Evolutionary conservation across 106 monocot genomes (phyloP).

Genomic region (Xerophyta viscosa): DNA sequence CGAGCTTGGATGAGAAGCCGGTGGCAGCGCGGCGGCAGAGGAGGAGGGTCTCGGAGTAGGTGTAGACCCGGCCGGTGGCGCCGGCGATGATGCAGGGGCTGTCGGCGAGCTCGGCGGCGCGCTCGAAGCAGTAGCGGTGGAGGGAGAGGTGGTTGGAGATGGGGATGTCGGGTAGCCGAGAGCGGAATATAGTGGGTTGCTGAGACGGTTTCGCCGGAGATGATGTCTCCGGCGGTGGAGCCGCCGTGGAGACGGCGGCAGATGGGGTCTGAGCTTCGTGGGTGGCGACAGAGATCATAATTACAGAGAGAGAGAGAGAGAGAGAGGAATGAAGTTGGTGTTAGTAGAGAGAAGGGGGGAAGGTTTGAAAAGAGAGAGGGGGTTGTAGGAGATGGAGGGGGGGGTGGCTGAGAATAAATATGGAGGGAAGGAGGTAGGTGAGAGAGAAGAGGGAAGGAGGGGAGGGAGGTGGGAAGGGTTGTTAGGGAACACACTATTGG

Average conservation of each 20-base stretch:
- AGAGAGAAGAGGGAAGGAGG: background rate
- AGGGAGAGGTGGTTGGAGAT: constrained; percentile 55
- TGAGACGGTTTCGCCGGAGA: background rate
- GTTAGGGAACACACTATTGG: too few species aligned
- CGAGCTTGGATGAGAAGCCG: constrained; percentile 32
- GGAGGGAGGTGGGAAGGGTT: too few species aligned
- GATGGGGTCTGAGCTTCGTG: constrained; percentile 9
- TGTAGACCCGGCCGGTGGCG: constrained; percentile 37
- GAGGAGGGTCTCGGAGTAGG: constrained; percentile 61
- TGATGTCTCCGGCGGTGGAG: background rate
- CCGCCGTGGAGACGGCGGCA: background rate
- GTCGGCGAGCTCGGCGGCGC: constrained; percentile 24
- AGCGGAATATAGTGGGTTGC: constrained; percentile 44
- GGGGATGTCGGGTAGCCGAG: constrained; percentile 59
- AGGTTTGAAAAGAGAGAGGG: background rate
- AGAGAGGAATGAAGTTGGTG: background rate
- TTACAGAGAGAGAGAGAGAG: background rate
- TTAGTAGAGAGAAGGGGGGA: background rate
- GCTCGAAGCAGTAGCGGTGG: constrained; percentile 75
- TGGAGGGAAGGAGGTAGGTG: background rate
- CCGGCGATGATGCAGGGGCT: constrained; percentile 62
- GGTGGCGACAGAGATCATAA: constrained; percentile 35
- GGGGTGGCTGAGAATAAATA: background rate
- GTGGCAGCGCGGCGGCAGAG: constrained; percentile 49
- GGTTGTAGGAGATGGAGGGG: background rate